Conservation (phyloP, 1,284 basidiomycete genomes). For the Sparassis latifolia region DNA sequence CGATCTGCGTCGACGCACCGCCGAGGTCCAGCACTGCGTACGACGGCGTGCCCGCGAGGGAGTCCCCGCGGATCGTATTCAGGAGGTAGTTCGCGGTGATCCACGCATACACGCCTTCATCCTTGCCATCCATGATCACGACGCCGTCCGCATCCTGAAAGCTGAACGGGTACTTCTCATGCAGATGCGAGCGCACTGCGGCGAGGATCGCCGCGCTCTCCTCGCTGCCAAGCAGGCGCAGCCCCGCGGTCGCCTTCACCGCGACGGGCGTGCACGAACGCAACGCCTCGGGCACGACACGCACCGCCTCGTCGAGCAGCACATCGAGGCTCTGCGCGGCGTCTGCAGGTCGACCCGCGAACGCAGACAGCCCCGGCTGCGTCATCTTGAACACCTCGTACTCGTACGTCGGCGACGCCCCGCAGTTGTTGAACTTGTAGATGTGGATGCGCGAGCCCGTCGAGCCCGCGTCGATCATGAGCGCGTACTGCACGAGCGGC, state of each 20-base stretch:
- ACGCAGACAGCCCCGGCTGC: conserved; percentile 78
- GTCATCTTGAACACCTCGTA: conserved; percentile 90
- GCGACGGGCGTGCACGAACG: conserved; percentile 81
- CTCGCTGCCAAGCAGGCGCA: conserved; percentile 67
- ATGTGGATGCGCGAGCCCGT: conserved; percentile 97
- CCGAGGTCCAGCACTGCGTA: conserved; percentile 96
- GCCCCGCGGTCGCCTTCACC: conserved; percentile 93
- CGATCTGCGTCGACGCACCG: conserved; percentile 96
- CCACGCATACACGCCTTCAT: conserved; percentile 98
- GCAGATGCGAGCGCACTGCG: conserved; percentile 66
- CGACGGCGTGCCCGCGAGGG: conserved; percentile 46
- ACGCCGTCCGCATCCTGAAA: conserved; percentile 62
- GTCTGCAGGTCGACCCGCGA: conserved; percentile 45
- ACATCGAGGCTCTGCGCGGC: conserved; percentile 82
- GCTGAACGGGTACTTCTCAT: conserved; percentile 69
- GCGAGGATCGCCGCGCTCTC: conserved; percentile 74
- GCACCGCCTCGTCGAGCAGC: conserved; percentile 76
- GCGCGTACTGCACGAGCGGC: conserved; percentile 81
- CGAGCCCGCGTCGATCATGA: conserved; percentile 98
- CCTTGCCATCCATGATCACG: conserved; percentile 92
- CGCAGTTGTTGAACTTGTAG: conserved; percentile 96
- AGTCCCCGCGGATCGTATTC: conserved; percentile 58
- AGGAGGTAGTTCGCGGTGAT: conserved; percentile 95
- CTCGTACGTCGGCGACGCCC: conserved; percentile 74
- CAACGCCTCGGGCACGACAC: conserved; percentile 68